Conservation (phyloP, 108 stramenopile genomes). For the Stephanodiscus minutulus region DNA sequence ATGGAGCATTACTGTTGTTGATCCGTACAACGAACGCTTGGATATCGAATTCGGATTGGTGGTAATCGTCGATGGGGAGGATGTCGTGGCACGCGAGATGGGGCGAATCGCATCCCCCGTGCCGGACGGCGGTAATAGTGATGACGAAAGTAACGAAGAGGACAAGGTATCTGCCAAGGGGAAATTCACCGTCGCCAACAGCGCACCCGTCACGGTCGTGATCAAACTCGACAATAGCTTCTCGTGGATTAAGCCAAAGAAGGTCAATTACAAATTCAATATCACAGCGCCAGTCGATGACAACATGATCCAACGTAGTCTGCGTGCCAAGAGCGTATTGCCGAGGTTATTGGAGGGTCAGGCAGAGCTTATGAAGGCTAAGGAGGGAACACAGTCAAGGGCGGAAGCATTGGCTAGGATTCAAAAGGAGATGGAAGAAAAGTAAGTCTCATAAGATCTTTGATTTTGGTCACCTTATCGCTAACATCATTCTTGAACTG, state of each 20-base stretch:
- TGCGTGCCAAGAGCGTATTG: constrained; percentile 30
- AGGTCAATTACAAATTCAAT: constrained; percentile 34
- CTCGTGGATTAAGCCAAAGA: constrained; percentile 42
- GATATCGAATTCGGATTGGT: constrained; percentile 41
- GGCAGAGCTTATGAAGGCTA: constrained; percentile 2
- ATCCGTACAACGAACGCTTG: constrained; percentile 35
- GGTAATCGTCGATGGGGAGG: constrained; percentile 41
- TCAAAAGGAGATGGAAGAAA: constrained; percentile 29
- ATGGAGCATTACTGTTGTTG: constrained; percentile 37
- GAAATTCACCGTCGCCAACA: constrained; percentile 45
- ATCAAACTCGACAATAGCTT: constrained; percentile 40
- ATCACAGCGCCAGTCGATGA: constrained; percentile 31
- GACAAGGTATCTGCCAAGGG: constrained; percentile 29
- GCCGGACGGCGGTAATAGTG: constrained; percentile 4
- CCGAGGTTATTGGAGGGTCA: constrained; percentile 29
- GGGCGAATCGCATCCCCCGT: constrained; percentile 29
- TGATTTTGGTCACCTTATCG: no score
- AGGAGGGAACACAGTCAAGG: constrained; percentile 14
- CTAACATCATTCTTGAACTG: no score
- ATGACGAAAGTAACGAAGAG: constrained; percentile 11
- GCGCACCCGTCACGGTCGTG: constrained; percentile 36
- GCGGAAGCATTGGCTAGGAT: constrained; percentile 26
- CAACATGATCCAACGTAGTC: constrained; percentile 38
- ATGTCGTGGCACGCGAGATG: constrained; percentile 38
- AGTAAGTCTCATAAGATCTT: not conserved